Percentiles rank a stretch among this genome's conserved stretches.
Evolutionary conservation across 257 asterid species (phyloP).

Genomic region (Solanum pennellii): DNA sequence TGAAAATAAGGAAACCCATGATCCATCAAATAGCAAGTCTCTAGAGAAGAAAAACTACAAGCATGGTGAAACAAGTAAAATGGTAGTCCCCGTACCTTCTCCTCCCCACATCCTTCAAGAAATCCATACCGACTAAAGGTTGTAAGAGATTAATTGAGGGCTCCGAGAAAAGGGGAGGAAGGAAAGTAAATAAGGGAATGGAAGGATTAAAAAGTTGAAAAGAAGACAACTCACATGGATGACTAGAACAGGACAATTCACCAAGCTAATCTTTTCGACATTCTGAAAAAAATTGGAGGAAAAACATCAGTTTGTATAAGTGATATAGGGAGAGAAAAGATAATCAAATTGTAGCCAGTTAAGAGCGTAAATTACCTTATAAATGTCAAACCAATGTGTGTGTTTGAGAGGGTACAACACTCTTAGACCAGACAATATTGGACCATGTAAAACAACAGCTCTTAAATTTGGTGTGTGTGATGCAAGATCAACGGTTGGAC

Average conservation of each 20-base stretch:
- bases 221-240: constrained; percentile 75
- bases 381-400: constrained; percentile 94
- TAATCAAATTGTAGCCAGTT: neutral
- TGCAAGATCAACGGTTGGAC: constrained; percentile 95
- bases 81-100: neutral
- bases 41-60: neutral
- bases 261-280: constrained; percentile 71
- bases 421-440: constrained; percentile 90
- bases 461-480: constrained; percentile 73
- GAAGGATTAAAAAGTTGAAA: neutral
- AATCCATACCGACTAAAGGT: neutral
- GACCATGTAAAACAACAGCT: constrained; percentile 96
- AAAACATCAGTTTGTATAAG: neutral
- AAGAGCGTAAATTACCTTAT: constrained; percentile 47
- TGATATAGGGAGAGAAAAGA: neutral
- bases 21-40: neutral
- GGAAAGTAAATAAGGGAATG: neutral
- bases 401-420: constrained; percentile 90
- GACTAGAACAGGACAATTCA: constrained; percentile 86
- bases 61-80: neutral
- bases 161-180: neutral
- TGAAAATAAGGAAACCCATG: neutral
- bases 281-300: constrained; percentile 49
- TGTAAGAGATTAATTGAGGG: neutral
- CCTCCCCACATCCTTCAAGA: neutral